A percentile compares a stretch with the other conserved stretches of the same genome.
phyloP scores from a whole-genome alignment of 164 flowering plant genomes.

The Tinospora cordifolia region DNA sequence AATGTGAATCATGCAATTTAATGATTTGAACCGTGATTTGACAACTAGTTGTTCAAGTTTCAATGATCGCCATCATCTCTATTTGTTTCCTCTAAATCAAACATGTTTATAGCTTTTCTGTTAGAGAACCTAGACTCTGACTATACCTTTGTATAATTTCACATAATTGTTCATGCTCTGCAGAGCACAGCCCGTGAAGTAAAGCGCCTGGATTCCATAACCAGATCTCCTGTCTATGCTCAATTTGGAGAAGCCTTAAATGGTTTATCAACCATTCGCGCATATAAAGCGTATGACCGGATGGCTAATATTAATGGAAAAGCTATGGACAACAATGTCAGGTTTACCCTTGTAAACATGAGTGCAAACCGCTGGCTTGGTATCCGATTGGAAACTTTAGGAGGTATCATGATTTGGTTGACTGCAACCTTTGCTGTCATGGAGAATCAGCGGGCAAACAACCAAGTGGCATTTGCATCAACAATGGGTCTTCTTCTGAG shows the following conservation, averaged over 20 bases:
- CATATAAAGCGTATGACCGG: slow-evolving; percentile 93
- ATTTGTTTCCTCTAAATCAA: no score
- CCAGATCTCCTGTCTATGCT: slow-evolving; percentile 97
- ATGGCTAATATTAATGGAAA: slow-evolving; percentile 87
- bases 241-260: slow-evolving; percentile 97
- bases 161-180: slow-evolving; percentile 5
- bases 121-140: background rate
- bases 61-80: no score
- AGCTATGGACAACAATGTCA: slow-evolving; percentile 88
- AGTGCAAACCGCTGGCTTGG: slow-evolving; percentile 93
- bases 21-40: no score
- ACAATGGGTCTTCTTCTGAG: slow-evolving; percentile 98
- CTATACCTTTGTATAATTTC: background rate
- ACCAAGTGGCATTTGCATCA: slow-evolving; percentile 91
- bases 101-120: background rate
- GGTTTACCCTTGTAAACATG: slow-evolving; percentile 86
- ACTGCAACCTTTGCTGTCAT: slow-evolving; percentile 95
- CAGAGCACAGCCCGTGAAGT: slow-evolving; percentile 98
- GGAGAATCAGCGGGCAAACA: slow-evolving; percentile 83
- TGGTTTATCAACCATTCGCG: slow-evolving; percentile 87
- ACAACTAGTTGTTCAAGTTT: no score
- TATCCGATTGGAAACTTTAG: slow-evolving; percentile 80
- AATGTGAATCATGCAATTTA: no score
- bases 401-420: slow-evolving; percentile 97
- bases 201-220: slow-evolving; percentile 85